Evolutionary conservation across 2,329 filamentous ascomycete genomes (phyloP), one percentile per base, ranked within the genome.

Genomic region (Hymenoscyphus infarciens): DNA sequence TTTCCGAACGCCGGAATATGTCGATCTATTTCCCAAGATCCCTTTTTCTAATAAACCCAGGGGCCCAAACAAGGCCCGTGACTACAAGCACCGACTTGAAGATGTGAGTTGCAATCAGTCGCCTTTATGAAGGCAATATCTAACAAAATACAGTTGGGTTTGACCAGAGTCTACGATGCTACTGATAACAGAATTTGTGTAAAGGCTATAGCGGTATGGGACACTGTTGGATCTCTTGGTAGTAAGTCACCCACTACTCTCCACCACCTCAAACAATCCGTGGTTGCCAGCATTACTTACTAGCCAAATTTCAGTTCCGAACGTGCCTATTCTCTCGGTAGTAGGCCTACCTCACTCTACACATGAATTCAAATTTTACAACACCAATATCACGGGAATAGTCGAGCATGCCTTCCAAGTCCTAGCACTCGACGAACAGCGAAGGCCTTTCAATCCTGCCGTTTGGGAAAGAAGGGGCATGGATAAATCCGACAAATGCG

Each of bases 381-480:
- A 80, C 68, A 81, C 79, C 3, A 74, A 76, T 58, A 73, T 81
- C 60, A 76, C 75, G 8, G 67, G 70, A 56, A 74, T 74, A 61
- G 75, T 82, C 38, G 73, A 77, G 62, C 74, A 81, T 68, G 81
- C 80, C 2, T 82, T 83, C 63, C 81, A 83, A 64, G 80, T 80
- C 8, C 72, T 83, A 6, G 79, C 80, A 5, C 75, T 82, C 8
- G 81, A 82, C 65, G 81, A 83, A 66, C 77, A 77, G 38, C 75
- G 81, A 45, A 63, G 64, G 13, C 69, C 76, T 0, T 80, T 78
- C 65, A 63, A 62, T 8, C 76, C 78, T 27, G 74, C 78, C 10
- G 66, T 80, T 10, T 80, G 77, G 77, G 74, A 76, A 61, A 68
- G 69, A 62, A 64, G 58, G 29, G 52, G 68, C 54, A 61, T 63